Base-by-base conservation (phyloP, 2,329 filamentous ascomycete genomes). In the Geosmithia flava region DNA sequence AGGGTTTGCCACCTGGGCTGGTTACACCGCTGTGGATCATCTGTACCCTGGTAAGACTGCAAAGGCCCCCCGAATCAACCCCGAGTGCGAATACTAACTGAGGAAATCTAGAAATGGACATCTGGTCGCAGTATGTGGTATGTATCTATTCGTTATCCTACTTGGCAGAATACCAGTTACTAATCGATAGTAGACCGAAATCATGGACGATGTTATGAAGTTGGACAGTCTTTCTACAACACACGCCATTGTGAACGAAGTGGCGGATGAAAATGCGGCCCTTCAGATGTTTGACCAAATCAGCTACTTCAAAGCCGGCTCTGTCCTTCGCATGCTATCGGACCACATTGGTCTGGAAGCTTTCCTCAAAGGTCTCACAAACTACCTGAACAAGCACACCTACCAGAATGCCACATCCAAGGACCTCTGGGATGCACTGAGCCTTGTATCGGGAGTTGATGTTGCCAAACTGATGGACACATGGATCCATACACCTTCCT, bases 251-350 rank as follows among this genome's bases (percentile, higher is more conserved):
- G 91, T 98, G 65, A 93, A 98, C 7, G 87, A 89, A 1, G 93
- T 98, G 29, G 83, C 82, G 56, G 90, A 96, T 62, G 93, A 90
- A 29, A 78, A 97, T 11, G 93, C 97, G 57, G 88, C 97, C 54
- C 94, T 97, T 65, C 93, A 98, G 65, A 95, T 97, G 54, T 98
- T 98, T 60, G 93, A 98, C 63, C 80, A 84, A 62, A 97, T 98
- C 67, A 94, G 87, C 67, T 98, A 97, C 62, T 75, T 94, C 53
- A 97, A 98, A 71, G 93, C 93, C 37, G 95, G 88, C 69, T 95
- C 91, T 2, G 87, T 93, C 51, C 93, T 98, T 60, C 85, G 93
- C 60, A 98, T 98, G 93, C 69, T 98, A 57, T 91, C 88, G 56
- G 83, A 85, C 58, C 87, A 97, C 64, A 79, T 98, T 17, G 89